A percentile compares a stretch with the other conserved stretches of the same genome.
phyloP scores from a whole-genome alignment of 2,329 filamentous ascomycete genomes.

The Aspergillus sp. region DNA sequence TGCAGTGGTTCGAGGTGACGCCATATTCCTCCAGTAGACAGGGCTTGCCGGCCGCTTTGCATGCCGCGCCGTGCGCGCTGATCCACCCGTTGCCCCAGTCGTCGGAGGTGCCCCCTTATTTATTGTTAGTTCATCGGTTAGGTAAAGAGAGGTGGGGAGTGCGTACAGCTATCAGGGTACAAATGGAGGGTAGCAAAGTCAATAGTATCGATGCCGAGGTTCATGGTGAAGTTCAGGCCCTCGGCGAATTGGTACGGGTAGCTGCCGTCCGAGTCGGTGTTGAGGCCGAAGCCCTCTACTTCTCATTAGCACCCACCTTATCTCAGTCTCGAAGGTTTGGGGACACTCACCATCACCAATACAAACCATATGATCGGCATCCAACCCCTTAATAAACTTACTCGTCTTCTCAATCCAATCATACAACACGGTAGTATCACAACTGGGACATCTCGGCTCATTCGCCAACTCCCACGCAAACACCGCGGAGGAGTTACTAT shows the following conservation, averaged over 20 bases:
- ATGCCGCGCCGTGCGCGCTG: constrained; percentile 46
- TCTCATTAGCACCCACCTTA: neutral
- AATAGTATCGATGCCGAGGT: constrained; percentile 55
- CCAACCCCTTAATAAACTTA: constrained; percentile 65
- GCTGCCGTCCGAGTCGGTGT: constrained; percentile 49
- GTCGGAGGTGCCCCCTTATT: constrained; percentile 38
- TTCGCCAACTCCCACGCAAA: constrained; percentile 71
- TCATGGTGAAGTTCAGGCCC: constrained; percentile 55
- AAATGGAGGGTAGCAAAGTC: constrained; percentile 60
- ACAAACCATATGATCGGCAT: constrained; percentile 62
- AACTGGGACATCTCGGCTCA: constrained; percentile 65
- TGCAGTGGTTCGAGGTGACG: constrained; percentile 31
- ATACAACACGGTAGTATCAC: constrained; percentile 58
- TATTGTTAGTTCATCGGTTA: no score
- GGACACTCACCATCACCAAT: constrained; percentile 54
- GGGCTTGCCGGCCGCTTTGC: constrained; percentile 41
- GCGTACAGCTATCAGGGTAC: constrained; percentile 51
- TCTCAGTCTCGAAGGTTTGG: neutral
- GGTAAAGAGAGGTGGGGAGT: no score
- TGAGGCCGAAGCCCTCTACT: constrained; percentile 58
- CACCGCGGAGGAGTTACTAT: constrained; percentile 60
- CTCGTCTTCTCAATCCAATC: constrained; percentile 62
- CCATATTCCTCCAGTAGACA: constrained; percentile 48
- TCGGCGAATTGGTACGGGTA: constrained; percentile 57
- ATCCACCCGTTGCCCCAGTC: constrained; percentile 53